These are phyloP conservation scores for Boletus tylopilopsis DNA, from an alignment of 768 basidiomycete genomes.

Conservation along the genomic window DNA sequence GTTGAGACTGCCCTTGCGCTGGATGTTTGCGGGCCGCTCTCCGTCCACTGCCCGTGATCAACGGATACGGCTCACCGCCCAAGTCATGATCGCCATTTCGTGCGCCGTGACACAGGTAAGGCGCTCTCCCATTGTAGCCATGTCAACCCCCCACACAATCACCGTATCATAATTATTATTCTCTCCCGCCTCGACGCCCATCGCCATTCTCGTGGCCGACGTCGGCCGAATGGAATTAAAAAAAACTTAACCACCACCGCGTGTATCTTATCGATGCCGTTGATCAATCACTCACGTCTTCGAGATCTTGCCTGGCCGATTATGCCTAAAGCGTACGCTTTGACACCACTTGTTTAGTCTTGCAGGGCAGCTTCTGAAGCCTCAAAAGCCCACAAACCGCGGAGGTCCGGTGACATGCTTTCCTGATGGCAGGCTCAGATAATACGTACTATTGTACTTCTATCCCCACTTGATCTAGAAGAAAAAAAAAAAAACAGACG, in stretches of 20 bases:
- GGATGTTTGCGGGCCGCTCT: conserved; percentile 16
- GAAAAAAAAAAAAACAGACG: conserved; percentile 9
- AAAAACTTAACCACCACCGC: no score
- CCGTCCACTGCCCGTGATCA: conserved; percentile 15
- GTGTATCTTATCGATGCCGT: conserved; percentile 20
- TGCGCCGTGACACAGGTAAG: no score
- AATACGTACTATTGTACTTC: conserved; percentile 16
- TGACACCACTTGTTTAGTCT: conserved; percentile 3
- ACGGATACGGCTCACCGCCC: conserved; percentile 2
- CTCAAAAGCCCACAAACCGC: conserved; percentile 21
- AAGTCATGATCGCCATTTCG: conserved; percentile 24
- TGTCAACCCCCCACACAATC: conserved; percentile 19
- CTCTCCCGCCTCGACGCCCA: conserved; percentile 1
- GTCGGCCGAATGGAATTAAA: neutral
- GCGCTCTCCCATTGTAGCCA: conserved; percentile 16
- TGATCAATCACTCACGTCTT: conserved; percentile 11
- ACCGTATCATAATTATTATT: neutral
- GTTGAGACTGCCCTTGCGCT: neutral
- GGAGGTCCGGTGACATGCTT: conserved; percentile 24
- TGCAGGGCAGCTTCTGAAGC: conserved; percentile 4
- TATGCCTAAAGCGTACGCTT: conserved; percentile 7
- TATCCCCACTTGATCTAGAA: conserved; percentile 21
- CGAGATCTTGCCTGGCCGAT: conserved; percentile 8
- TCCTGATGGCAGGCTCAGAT: neutral
- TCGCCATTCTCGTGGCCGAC: neutral